These are phyloP conservation scores for Aspergillus sp. DNA, from an alignment of 2,329 filamentous ascomycete species.

Conservation along the genomic window DNA sequence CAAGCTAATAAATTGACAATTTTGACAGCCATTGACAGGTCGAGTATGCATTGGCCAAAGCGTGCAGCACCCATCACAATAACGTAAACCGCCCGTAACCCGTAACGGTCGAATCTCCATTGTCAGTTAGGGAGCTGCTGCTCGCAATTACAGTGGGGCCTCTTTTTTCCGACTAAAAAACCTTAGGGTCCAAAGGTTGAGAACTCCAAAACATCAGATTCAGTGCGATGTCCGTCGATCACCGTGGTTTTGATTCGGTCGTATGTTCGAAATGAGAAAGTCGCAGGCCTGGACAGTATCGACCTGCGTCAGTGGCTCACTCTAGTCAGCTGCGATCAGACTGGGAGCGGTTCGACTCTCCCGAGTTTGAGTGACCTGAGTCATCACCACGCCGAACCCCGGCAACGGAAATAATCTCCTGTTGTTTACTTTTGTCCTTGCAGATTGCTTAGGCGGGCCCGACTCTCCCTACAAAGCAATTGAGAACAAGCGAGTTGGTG, in stretches of 20 bases:
- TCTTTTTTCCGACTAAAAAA: constrained; percentile 7
- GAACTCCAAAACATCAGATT: not conserved
- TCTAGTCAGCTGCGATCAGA: not conserved
- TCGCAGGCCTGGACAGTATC: not conserved
- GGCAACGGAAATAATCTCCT: constrained; percentile 4
- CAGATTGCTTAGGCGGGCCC: not conserved
- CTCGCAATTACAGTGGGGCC: constrained; percentile 11
- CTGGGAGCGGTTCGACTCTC: not conserved
- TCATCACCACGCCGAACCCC: not conserved
- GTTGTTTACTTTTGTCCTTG: constrained; percentile 2
- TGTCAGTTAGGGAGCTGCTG: constrained; percentile 9
- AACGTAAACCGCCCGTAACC: not conserved
- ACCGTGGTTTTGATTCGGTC: not conserved
- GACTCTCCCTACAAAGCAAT: not conserved
- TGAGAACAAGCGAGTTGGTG: not conserved
- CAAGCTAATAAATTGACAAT: not conserved
- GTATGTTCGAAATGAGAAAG: not conserved
- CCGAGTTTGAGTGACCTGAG: not conserved
- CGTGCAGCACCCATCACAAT: constrained; percentile 13
- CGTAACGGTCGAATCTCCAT: constrained; percentile 15
- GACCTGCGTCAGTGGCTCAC: constrained; percentile 5
- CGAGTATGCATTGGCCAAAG: constrained; percentile 13
- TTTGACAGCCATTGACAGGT: constrained; percentile 18
- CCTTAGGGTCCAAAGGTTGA: not conserved
- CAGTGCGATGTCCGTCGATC: not conserved